A percentile compares a stretch with the other conserved stretches of the same genome.
These are phyloP conservation scores for Scutellaria minor DNA, from an alignment of 257 asterid species.

Conservation along the genomic window DNA sequence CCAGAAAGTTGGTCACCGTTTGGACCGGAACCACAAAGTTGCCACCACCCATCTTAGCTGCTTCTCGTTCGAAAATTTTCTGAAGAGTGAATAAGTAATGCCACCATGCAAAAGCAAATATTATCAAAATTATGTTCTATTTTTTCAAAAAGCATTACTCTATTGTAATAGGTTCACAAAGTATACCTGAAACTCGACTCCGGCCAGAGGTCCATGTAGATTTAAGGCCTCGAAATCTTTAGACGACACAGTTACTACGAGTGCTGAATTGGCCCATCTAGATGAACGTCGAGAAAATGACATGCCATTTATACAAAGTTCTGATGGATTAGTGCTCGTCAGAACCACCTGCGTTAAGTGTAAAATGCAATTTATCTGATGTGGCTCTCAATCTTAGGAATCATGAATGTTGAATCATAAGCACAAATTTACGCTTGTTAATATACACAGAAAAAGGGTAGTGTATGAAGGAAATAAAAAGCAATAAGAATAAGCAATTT, in stretches of 20 bases:
- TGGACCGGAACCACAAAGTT: conserved; percentile 89
- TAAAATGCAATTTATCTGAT: conserved; percentile 8
- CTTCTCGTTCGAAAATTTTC: conserved; percentile 76
- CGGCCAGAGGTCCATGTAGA: conserved; percentile 84
- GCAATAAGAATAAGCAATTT: background rate
- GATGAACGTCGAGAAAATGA: conserved; percentile 93
- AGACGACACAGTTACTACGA: conserved; percentile 75
- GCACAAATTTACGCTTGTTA: no score
- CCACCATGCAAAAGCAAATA: conserved; percentile 1
- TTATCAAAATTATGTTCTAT: background rate
- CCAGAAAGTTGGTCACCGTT: conserved; percentile 75
- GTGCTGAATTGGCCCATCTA: conserved; percentile 95
- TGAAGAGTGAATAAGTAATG: conserved; percentile 32
- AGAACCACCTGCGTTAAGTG: conserved; percentile 81
- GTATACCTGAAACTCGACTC: conserved; percentile 87
- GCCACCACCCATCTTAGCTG: conserved; percentile 96
- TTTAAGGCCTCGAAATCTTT: conserved; percentile 70
- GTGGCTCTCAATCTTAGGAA: conserved; percentile 7
- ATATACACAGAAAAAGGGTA: no score
- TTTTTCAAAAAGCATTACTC: background rate
- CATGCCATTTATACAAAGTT: conserved; percentile 94
- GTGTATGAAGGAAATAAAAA: background rate
- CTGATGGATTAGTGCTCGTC: conserved; percentile 87
- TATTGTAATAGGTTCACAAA: conserved; percentile 9
- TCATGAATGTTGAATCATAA: background rate